Conservation (phyloP, 2,329 filamentous ascomycete species). For the Calonectria ilicicola region DNA sequence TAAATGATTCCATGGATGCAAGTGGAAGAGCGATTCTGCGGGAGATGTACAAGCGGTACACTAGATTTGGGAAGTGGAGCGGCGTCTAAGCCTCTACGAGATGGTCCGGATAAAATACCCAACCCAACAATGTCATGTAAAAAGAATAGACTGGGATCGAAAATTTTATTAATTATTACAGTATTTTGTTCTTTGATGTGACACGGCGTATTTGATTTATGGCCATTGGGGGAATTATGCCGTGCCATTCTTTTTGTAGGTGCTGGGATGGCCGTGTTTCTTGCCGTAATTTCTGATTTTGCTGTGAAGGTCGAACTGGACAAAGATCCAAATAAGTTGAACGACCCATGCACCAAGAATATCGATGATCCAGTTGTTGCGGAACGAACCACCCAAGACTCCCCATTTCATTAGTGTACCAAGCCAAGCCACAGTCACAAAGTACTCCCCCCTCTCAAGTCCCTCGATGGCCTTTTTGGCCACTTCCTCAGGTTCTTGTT, state of each 20-base stretch:
- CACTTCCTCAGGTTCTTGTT: constrained; percentile 82
- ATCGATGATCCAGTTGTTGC: constrained; percentile 72
- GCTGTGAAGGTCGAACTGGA: constrained; percentile 65
- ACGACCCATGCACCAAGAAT: constrained; percentile 67
- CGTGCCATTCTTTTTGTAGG: constrained; percentile 50
- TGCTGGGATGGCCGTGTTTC: constrained; percentile 69
- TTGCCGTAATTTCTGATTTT: constrained; percentile 69
- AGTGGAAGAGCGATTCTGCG: constrained; percentile 70
- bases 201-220: neutral
- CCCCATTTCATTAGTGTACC: constrained; percentile 78
- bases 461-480: constrained; percentile 77
- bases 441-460: constrained; percentile 83
- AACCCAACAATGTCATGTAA: constrained; percentile 27
- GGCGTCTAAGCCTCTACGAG: constrained; percentile 57
- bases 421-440: constrained; percentile 81
- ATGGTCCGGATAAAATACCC: constrained; percentile 34
- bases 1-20: constrained; percentile 71
- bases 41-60: constrained; percentile 69
- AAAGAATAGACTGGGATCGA: constrained; percentile 18
- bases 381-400: constrained; percentile 64
- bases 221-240: neutral
- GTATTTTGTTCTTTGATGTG: constrained; percentile 26
- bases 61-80: constrained; percentile 74
- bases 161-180: constrained; percentile 33
- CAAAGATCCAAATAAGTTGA: constrained; percentile 69